These are phyloP conservation scores for Pythium insidiosum DNA, from an alignment of 352 stramenopile species.

Conservation along the genomic window DNA sequence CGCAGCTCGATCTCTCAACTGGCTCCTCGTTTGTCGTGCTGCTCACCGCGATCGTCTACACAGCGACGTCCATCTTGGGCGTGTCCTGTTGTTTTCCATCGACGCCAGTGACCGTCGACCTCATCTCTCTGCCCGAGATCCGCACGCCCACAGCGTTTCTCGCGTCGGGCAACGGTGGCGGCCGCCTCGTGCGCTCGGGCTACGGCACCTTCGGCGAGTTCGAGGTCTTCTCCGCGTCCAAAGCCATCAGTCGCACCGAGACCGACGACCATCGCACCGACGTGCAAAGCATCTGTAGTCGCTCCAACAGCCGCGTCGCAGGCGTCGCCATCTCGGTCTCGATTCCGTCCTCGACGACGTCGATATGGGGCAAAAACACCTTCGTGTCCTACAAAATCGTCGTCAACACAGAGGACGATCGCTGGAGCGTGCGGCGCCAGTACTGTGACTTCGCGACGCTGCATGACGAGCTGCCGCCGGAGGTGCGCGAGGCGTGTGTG, in stretches of 20 bases:
- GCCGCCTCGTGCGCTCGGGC: constrained; percentile 21
- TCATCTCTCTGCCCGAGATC: constrained; percentile 35
- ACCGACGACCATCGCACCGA: constrained; percentile 1
- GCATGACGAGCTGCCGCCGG: constrained; percentile 44
- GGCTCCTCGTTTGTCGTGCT: constrained; percentile 6
- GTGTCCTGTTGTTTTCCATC: constrained; percentile 38
- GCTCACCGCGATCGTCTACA: constrained; percentile 31
- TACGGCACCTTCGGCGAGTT: constrained; percentile 57
- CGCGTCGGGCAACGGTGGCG: constrained; percentile 30
- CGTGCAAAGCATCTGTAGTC: too few relatives aligned
- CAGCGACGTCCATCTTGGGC: constrained; percentile 29
- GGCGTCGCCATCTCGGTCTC: constrained; percentile 29
- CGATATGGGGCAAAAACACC: constrained; percentile 59
- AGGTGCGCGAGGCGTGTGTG: constrained; percentile 31
- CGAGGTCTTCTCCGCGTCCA: constrained; percentile 9
- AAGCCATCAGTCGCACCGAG: background rate
- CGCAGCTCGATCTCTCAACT: constrained; percentile 6
- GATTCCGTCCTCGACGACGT: constrained; percentile 62
- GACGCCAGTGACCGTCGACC: constrained; percentile 42
- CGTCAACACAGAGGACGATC: constrained; percentile 58
- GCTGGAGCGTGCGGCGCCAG: constrained; percentile 53
- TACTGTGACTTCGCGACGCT: constrained; percentile 60
- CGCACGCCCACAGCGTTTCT: constrained; percentile 54
- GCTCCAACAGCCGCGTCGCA: constrained; percentile 12
- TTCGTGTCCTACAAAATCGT: constrained; percentile 76